Conservation (phyloP, 2,329 filamentous ascomycete species). For the Cryphonectria parasitica region DNA sequence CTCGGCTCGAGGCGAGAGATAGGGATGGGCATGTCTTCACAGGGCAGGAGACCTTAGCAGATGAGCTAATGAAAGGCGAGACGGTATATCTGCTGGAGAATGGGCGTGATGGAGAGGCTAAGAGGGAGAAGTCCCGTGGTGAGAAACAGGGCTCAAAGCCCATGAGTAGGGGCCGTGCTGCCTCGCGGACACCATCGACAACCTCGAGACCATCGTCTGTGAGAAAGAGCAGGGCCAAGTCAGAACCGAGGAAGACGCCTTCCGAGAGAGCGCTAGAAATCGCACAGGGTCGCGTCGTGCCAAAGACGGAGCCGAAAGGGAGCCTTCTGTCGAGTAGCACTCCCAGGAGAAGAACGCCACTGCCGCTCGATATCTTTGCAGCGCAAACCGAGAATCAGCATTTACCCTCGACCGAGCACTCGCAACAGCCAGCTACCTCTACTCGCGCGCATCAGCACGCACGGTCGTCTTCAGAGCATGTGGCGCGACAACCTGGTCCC, state of each 20-base stretch:
- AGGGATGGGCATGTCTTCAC: constrained; percentile 18
- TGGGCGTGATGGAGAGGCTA: background rate
- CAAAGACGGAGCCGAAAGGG: background rate
- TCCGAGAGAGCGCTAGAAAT: constrained; percentile 22
- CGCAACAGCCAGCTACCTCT: background rate
- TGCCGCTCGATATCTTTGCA: constrained; percentile 3
- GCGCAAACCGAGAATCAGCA: background rate
- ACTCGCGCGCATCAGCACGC: background rate
- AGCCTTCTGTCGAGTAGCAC: background rate
- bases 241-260: constrained; percentile 18
- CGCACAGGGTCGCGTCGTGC: background rate
- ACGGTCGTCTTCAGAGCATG: background rate
- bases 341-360: background rate
- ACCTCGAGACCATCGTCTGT: background rate
- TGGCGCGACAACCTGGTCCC: background rate
- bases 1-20: constrained; percentile 23
- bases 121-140: background rate
- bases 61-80: constrained; percentile 19
- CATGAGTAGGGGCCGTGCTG: background rate
- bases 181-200: background rate
- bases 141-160: background rate
- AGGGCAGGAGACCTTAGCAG: constrained; percentile 16
- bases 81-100: constrained; percentile 19
- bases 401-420: background rate
- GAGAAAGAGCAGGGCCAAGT: constrained; percentile 7